These are phyloP conservation scores for Epicoccum sorghinum DNA, from an alignment of 2,329 filamentous ascomycete genomes.

Conservation along the genomic window DNA sequence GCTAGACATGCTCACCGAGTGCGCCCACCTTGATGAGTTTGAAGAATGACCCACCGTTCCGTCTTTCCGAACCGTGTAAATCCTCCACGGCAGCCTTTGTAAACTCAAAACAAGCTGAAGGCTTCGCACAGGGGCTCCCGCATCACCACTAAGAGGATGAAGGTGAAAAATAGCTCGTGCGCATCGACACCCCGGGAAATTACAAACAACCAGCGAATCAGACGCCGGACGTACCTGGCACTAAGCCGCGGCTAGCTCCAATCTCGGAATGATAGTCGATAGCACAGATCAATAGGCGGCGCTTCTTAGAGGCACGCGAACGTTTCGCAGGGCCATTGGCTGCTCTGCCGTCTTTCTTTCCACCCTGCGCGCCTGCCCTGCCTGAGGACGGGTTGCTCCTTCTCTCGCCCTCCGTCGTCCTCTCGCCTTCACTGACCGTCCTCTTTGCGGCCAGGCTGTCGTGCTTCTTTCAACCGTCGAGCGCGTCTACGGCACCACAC, in stretches of 20 bases:
- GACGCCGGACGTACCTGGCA: conserved; percentile 32
- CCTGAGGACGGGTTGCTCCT: conserved; percentile 17
- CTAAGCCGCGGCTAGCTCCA: conserved; percentile 24
- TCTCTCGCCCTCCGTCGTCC: conserved; percentile 24
- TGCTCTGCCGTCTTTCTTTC: conserved; percentile 28
- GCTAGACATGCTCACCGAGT: conserved; percentile 5
- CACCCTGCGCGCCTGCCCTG: conserved; percentile 16
- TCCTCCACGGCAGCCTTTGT: conserved; percentile 10
- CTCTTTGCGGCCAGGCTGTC: conserved; percentile 46
- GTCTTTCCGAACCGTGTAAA: conserved; percentile 14
- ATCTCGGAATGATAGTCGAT: conserved; percentile 30
- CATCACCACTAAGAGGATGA: conserved; percentile 21
- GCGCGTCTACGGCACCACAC: conserved; percentile 44
- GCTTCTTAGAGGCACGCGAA: conserved; percentile 26
- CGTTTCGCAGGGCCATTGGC: conserved; percentile 28
- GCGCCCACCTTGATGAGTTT: neutral
- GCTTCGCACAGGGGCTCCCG: conserved; percentile 28
- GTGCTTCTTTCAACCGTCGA: conserved; percentile 48
- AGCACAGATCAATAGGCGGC: conserved; percentile 22
- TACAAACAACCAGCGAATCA: conserved; percentile 37
- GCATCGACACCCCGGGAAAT: conserved; percentile 33
- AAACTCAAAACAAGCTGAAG: conserved; percentile 21
- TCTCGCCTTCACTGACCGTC: conserved; percentile 25
- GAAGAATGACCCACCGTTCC: conserved; percentile 11
- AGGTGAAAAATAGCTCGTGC: conserved; percentile 30